These are phyloP conservation scores for Rubia peregrina DNA, from an alignment of 305 asterid genomes.

Conservation along the genomic window DNA sequence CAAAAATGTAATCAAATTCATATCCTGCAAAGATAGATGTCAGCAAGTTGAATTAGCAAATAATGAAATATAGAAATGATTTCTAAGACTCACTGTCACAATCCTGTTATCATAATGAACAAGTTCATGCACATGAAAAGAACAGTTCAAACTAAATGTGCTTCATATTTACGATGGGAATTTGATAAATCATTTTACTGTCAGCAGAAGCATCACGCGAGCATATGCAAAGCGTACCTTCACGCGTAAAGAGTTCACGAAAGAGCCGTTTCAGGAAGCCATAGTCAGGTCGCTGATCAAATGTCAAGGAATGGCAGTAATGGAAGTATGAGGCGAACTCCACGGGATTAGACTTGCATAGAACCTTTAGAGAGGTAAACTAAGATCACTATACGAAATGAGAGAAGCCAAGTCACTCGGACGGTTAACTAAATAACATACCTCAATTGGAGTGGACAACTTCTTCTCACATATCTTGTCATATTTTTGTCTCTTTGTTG, in stretches of 20 bases:
- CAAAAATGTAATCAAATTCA: conserved; percentile 82
- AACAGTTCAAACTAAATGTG: not conserved
- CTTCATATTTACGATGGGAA: not conserved
- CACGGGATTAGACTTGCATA: conserved; percentile 96
- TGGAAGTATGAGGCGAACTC: conserved; percentile 95
- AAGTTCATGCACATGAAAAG: conserved; percentile 3
- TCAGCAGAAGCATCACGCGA: not conserved
- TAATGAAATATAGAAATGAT: not conserved
- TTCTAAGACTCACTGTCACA: not conserved
- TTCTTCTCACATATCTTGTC: conserved; percentile 94
- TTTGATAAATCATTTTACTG: not conserved
- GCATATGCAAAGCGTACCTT: conserved; percentile 41
- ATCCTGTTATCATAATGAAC: not conserved
- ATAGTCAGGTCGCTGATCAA: conserved; percentile 96
- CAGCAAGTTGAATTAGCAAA: not conserved
- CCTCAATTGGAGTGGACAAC: conserved; percentile 93
- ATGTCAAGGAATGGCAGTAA: conserved; percentile 90
- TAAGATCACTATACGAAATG: conserved; percentile 7
- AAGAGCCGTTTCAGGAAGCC: conserved; percentile 92
- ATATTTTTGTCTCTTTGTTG: conserved; percentile 93
- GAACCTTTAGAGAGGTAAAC: conserved; percentile 40
- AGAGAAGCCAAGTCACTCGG: conserved; percentile 13
- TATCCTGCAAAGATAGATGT: conserved; percentile 44
- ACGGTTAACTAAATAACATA: conserved; percentile 18
- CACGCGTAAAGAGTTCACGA: conserved; percentile 78